Evolutionary conservation across 2,329 filamentous ascomycete genomes (phyloP), one percentile per base, ranked within the genome.

Genomic region (Ascomycota sp.): DNA sequence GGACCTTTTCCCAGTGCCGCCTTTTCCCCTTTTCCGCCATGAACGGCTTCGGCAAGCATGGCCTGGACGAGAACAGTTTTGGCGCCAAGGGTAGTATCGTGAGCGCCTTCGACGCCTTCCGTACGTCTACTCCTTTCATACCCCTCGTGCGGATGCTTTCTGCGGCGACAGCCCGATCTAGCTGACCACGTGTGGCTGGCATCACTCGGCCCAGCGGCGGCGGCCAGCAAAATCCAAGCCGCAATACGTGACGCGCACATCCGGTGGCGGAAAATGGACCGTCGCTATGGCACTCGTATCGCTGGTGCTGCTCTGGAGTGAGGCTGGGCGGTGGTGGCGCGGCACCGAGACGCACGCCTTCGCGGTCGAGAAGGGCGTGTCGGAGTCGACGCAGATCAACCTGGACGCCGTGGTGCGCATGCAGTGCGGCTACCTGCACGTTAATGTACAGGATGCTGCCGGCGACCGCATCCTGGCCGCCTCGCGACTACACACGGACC

Each of bases 371-470:
- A 89, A 91, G 56, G 81, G 81, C 43, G 67, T 98, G 29, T 76
- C 78, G 3, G 82, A 82, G 54, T 67, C 73, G 40, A 68, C 98
- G 52, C 84, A 95, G 56, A 77, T 98, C 57, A 98, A 98, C 59
- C 61, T 98, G 37, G 89, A 98, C 55, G 64, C 91, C n/a, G 80
- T 95, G 6, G 65, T 98, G 33, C 66, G 66, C 34, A 98, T 98
- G 89, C 61, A 66, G 44, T 98, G 89, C 61, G 58, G 65, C 37
- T 76, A 91, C 49, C 58, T 98, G n/a, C 80, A 92, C 57, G 64
- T 98, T 55, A 95, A 98, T 57, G 84, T 98, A 33, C 89, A 95
- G 59, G 89, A 98, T 53, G 84, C 86, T 2, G 72, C 82, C 0
- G 84, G 89, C 34, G 89, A 98, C 54, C 74, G 80, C 40, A 92